Percentiles rank a stretch among this genome's conserved stretches.
phyloP scores from a whole-genome alignment of 257 asterid genomes.

The Scutellaria baicalensis region DNA sequence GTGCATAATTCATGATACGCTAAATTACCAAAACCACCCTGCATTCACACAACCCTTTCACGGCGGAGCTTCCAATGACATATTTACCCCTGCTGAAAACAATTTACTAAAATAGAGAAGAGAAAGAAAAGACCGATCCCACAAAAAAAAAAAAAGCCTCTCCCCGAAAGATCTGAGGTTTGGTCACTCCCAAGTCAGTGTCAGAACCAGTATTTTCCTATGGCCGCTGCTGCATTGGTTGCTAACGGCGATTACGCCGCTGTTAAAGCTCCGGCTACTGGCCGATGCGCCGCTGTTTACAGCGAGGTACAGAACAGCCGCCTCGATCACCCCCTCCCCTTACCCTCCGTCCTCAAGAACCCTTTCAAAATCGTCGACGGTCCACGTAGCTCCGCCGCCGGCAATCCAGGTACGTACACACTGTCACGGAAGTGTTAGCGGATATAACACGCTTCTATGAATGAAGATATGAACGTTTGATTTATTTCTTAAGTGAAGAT shows the following conservation, averaged over 20 bases:
- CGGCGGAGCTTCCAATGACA: slow-evolving; percentile 23
- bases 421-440: neutral
- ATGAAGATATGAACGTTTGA: neutral
- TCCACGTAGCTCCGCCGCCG: slow-evolving; percentile 93
- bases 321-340: slow-evolving; percentile 73
- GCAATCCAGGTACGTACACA: slow-evolving; percentile 68
- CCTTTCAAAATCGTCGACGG: slow-evolving; percentile 79
- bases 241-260: slow-evolving; percentile 31
- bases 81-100: slow-evolving; percentile 10
- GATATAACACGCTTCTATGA: neutral
- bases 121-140: neutral
- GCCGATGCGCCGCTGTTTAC: slow-evolving; percentile 59
- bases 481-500: neutral
- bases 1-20: neutral
- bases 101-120: neutral
- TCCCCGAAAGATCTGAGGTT: slow-evolving; percentile 21
- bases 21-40: slow-evolving; percentile 17
- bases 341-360: slow-evolving; percentile 68
- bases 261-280: slow-evolving; percentile 25
- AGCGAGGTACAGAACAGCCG: slow-evolving; percentile 95
- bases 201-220: slow-evolving; percentile 3
- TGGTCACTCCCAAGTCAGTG: slow-evolving; percentile 19
- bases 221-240: slow-evolving; percentile 36
- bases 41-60: neutral
- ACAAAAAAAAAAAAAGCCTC: neutral